Conservation (phyloP, 768 basidiomycete species). For the Boletales sp. region DNA sequence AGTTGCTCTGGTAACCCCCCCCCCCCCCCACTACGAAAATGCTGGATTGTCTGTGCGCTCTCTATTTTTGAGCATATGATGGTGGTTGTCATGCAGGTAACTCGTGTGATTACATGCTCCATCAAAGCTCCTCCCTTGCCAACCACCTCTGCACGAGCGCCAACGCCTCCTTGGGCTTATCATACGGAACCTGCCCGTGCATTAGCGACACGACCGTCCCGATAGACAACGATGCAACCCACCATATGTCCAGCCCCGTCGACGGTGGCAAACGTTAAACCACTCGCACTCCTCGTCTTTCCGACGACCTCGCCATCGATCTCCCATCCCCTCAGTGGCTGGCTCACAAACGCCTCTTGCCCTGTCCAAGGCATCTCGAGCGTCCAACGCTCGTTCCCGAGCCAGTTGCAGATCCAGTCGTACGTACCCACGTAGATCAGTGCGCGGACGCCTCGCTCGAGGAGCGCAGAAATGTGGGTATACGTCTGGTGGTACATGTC, state of each 20-base stretch:
- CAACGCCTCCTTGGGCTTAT: slow-evolving; percentile 56
- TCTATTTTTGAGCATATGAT: too few relatives aligned
- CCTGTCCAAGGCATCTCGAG: slow-evolving; percentile 73
- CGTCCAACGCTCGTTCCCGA: slow-evolving; percentile 76
- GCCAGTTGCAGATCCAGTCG: slow-evolving; percentile 80
- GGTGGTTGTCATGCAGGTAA: too few relatives aligned
- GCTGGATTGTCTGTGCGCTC: too few relatives aligned
- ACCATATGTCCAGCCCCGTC: slow-evolving; percentile 78
- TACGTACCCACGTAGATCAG: slow-evolving; percentile 74
- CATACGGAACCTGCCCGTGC: slow-evolving; percentile 49
- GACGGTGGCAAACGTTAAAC: slow-evolving; percentile 67
- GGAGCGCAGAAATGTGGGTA: slow-evolving; percentile 44
- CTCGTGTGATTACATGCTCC: too few relatives aligned
- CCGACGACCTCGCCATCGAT: slow-evolving; percentile 47
- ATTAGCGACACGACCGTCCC: slow-evolving; percentile 1
- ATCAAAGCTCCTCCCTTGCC: slow-evolving; percentile 22
- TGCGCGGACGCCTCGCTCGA: slow-evolving; percentile 73
- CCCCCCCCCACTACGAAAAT: too few relatives aligned
- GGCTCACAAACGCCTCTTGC: slow-evolving; percentile 43
- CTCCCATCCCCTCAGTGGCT: slow-evolving; percentile 57
- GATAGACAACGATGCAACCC: slow-evolving; percentile 3
- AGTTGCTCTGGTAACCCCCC: too few relatives aligned
- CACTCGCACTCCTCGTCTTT: slow-evolving; percentile 51
- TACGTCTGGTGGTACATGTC: slow-evolving; percentile 36
- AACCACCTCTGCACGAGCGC: slow-evolving; percentile 50